phyloP scores from a whole-genome alignment of 495 filamentous ascomycete species.

The Astrothelium subdiscretum region DNA sequence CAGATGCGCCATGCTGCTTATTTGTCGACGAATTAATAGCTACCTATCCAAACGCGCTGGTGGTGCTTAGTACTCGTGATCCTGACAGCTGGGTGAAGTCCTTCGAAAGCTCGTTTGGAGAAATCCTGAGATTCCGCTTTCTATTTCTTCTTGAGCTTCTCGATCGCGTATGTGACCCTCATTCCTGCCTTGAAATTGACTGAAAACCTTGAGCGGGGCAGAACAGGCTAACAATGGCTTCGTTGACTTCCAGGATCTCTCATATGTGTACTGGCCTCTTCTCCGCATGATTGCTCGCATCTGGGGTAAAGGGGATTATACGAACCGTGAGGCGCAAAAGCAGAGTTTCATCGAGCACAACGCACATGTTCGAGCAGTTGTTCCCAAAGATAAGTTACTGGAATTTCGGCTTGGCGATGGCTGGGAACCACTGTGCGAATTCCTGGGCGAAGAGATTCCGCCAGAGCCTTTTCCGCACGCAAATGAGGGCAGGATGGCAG shows the following conservation, averaged over 20 bases:
- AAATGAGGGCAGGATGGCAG: no score
- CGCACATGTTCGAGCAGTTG: slow-evolving; percentile 4
- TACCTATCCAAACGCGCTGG: slow-evolving; percentile 12
- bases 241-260: not conserved
- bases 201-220: no score
- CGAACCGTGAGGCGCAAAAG: not conserved
- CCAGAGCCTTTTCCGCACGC: slow-evolving; percentile 10
- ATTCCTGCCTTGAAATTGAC: no score
- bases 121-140: not conserved
- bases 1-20: slow-evolving; percentile 7
- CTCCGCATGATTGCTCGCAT: not conserved
- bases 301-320: not conserved
- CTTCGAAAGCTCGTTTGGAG: not conserved
- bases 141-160: not conserved
- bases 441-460: slow-evolving; percentile 7
- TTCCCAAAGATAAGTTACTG: slow-evolving; percentile 6
- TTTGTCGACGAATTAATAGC: slow-evolving; percentile 13
- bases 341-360: slow-evolving; percentile 1
- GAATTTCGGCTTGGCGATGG: slow-evolving; percentile 7
- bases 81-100: slow-evolving; percentile 4
- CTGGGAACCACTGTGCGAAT: slow-evolving; percentile 15
- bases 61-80: slow-evolving; percentile 10
- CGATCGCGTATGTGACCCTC: not conserved
- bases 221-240: no score
- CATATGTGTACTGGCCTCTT: not conserved